phyloP scores from a whole-genome alignment of 2,329 filamentous ascomycete genomes.

The Pochonia chlamydosporia region DNA sequence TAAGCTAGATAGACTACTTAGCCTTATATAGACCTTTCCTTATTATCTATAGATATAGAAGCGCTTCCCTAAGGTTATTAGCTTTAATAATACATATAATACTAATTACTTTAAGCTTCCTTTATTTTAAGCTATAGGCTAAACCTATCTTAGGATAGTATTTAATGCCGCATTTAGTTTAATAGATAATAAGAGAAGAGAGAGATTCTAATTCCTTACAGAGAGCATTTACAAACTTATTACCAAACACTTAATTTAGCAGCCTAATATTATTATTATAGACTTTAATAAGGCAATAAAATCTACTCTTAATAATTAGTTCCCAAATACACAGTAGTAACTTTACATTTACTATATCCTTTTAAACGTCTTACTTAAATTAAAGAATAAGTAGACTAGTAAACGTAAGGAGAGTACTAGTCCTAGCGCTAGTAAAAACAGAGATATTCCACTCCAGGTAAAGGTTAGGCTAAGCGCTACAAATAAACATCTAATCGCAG shows the following conservation, averaged over 20 bases:
- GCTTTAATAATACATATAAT: constrained; percentile 12
- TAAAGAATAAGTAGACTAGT: neutral
- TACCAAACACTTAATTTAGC: neutral
- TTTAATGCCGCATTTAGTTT: neutral
- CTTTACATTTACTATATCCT: neutral
- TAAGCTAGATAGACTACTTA: constrained; percentile 10
- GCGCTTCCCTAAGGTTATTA: constrained; percentile 10
- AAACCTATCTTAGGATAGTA: neutral
- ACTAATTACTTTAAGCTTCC: constrained; percentile 12
- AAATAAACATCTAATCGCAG: neutral
- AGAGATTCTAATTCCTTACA: neutral
- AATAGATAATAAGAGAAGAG: neutral
- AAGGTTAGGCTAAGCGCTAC: neutral
- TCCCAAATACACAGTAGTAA: neutral
- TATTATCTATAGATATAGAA: constrained; percentile 12
- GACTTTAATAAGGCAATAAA: neutral
- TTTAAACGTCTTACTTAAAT: neutral
- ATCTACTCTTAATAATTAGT: neutral
- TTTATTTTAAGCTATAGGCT: constrained; percentile 8
- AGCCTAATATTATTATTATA: neutral
- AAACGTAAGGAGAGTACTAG: neutral
- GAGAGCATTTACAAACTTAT: neutral
- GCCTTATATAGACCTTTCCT: constrained; percentile 11
- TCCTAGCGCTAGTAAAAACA: too few species aligned
- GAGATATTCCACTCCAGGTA: neutral